Conservation (phyloP, 2,329 filamentous ascomycete genomes). For the Chaetomiaceae sp. region DNA sequence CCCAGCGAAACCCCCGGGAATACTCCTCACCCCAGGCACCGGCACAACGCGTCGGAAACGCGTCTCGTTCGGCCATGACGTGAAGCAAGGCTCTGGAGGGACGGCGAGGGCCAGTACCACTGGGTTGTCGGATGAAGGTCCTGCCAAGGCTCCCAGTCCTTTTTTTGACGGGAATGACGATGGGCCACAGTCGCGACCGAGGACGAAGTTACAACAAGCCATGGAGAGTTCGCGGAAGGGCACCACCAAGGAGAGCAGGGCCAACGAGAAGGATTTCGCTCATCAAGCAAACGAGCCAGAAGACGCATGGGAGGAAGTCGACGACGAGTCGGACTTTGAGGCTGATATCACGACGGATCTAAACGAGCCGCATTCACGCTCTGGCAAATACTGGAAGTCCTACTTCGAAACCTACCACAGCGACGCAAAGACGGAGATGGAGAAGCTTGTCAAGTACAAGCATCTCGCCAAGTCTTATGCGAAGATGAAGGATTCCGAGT, state of each 20-base stretch:
- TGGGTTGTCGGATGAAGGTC: constrained; percentile 30
- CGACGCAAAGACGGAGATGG: constrained; percentile 68
- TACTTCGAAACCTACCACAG: constrained; percentile 70
- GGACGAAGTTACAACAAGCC: constrained; percentile 43
- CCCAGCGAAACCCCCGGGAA: constrained; percentile 51
- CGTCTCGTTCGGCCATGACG: constrained; percentile 60
- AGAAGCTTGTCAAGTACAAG: constrained; percentile 75
- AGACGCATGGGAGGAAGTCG: constrained; percentile 53
- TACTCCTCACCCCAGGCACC: constrained; percentile 61
- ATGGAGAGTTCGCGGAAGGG: constrained; percentile 42
- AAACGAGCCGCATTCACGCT: constrained; percentile 69
- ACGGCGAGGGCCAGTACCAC: constrained; percentile 27
- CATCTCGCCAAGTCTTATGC: constrained; percentile 74
- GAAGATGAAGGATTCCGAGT: constrained; percentile 70
- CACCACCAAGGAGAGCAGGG: constrained; percentile 17
- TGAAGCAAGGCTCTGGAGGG: constrained; percentile 40
- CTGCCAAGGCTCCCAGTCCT: constrained; percentile 31
- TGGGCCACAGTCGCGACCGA: constrained; percentile 29
- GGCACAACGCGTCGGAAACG: constrained; percentile 57
- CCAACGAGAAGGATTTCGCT: constrained; percentile 18
- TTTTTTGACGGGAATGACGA: constrained; percentile 25
- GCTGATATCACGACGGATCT: constrained; percentile 66
- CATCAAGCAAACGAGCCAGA: constrained; percentile 27
- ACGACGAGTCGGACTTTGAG: constrained; percentile 43
- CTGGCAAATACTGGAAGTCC: constrained; percentile 75